Evolutionary conservation across 352 stramenopile genomes (phyloP).

Genomic region (Phytophthora pini): DNA sequence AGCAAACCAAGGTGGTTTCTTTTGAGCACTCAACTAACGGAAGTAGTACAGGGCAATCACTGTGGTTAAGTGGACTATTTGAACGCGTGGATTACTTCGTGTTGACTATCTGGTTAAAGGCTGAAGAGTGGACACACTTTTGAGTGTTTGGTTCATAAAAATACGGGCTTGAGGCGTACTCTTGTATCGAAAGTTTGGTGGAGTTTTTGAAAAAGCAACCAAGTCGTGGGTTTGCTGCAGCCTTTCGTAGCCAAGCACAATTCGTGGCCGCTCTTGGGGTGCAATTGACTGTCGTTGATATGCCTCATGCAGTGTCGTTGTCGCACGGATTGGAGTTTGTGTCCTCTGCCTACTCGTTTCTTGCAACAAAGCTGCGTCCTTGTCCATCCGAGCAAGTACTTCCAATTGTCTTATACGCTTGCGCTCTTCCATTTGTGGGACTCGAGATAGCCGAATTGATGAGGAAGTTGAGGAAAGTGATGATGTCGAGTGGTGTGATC

Average conservation of each 20-base stretch:
- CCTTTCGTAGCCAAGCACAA: slow-evolving; percentile 9
- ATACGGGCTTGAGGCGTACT: background rate
- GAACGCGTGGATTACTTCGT: background rate
- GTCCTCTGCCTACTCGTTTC: slow-evolving; percentile 30
- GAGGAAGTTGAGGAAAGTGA: slow-evolving; percentile 16
- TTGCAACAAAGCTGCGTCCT: slow-evolving; percentile 28
- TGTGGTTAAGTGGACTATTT: background rate
- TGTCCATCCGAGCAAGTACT: slow-evolving; percentile 30
- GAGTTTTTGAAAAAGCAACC: slow-evolving; percentile 4
- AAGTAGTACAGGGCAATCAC: slow-evolving; percentile 36
- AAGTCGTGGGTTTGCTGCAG: slow-evolving; percentile 11
- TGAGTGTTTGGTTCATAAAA: slow-evolving; percentile 1
- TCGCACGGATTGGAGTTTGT: slow-evolving; percentile 4
- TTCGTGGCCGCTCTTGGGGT: slow-evolving; percentile 21
- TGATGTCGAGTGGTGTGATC: slow-evolving; percentile 18
- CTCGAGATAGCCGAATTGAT: slow-evolving; percentile 23
- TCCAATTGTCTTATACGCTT: slow-evolving; percentile 30
- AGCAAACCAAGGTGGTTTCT: slow-evolving; percentile 46
- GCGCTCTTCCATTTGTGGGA: slow-evolving; percentile 31
- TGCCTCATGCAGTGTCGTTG: slow-evolving; percentile 22
- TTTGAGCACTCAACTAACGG: slow-evolving; percentile 56
- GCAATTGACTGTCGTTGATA: slow-evolving; percentile 25
- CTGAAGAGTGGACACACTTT: slow-evolving; percentile 10
- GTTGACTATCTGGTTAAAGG: background rate
- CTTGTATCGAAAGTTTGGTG: slow-evolving; percentile 21